Percentiles rank a stretch among this genome's conserved stretches.
phyloP scores from a whole-genome alignment of 257 asterid genomes.

The Paulownia fortunei region DNA sequence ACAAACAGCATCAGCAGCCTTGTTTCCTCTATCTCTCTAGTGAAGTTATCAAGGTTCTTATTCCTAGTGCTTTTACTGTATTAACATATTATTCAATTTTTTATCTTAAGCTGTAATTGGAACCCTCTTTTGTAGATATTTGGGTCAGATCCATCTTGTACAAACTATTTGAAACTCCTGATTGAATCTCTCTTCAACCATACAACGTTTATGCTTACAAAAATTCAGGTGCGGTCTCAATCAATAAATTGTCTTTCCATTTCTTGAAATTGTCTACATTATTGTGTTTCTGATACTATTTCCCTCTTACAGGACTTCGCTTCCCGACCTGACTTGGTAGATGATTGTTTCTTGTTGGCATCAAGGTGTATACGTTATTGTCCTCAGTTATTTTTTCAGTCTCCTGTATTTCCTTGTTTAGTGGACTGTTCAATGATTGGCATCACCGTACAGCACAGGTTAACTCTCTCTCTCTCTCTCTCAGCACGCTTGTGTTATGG shows the following conservation, averaged over 20 bases:
- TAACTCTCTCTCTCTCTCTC: constrained; percentile 42
- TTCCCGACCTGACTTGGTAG: constrained; percentile 92
- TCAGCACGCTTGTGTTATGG: neutral
- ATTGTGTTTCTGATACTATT: constrained; percentile 27
- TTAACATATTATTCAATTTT: neutral
- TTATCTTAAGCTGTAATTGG: constrained; percentile 30
- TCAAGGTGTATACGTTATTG: constrained; percentile 99
- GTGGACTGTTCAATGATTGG: constrained; percentile 94
- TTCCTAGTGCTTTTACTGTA: constrained; percentile 24
- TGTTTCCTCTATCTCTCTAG: constrained; percentile 95
- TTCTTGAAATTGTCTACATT: constrained; percentile 13
- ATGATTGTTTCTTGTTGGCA: constrained; percentile 95
- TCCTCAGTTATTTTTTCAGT: constrained; percentile 85
- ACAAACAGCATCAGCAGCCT: constrained; percentile 85
- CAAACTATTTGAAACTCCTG: constrained; percentile 76
- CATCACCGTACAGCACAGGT: constrained; percentile 97
- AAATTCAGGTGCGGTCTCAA: constrained; percentile 59
- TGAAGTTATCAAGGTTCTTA: constrained; percentile 91
- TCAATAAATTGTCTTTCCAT: constrained; percentile 20
- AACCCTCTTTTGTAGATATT: constrained; percentile 64
- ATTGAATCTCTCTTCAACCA: constrained; percentile 91
- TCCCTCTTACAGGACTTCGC: constrained; percentile 65
- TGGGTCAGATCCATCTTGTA: constrained; percentile 96
- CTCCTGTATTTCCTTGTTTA: constrained; percentile 80
- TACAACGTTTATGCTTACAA: constrained; percentile 73